Evolutionary conservation across 805 yeast genomes (phyloP).

Genomic region (Wickerhamiella bombiphila): DNA sequence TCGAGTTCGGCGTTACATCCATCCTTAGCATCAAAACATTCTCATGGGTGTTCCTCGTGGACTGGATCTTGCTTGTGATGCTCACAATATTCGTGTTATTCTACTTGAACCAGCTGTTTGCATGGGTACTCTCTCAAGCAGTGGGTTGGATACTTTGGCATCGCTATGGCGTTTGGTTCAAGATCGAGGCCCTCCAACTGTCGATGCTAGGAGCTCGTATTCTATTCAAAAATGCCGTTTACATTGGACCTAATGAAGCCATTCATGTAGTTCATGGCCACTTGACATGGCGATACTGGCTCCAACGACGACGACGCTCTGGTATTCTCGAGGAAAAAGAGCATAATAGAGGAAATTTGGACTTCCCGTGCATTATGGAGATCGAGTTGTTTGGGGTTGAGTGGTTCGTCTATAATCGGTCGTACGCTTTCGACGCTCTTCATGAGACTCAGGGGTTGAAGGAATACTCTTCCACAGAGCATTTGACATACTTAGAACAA

Average conservation of each 20-base stretch:
- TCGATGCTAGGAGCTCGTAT: constrained; percentile 74
- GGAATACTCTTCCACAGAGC: not conserved
- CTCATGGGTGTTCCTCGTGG: constrained; percentile 66
- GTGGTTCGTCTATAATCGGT: constrained; percentile 66
- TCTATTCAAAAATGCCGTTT: constrained; percentile 57
- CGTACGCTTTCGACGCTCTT: constrained; percentile 49
- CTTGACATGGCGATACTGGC: constrained; percentile 89
- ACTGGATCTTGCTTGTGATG: constrained; percentile 60
- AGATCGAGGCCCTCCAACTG: constrained; percentile 58
- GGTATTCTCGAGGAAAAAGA: not conserved
- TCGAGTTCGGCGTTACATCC: constrained; percentile 17
- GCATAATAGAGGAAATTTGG: not conserved
- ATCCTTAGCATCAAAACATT: constrained; percentile 22
- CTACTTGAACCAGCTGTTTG: constrained; percentile 61
- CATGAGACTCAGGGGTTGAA: no score
- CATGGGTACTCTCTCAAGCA: constrained; percentile 37
- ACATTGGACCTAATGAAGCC: constrained; percentile 62
- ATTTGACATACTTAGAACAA: constrained; percentile 8
- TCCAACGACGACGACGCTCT: constrained; percentile 27
- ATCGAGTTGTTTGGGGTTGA: constrained; percentile 66
- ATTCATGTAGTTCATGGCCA: constrained; percentile 55
- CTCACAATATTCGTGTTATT: constrained; percentile 52
- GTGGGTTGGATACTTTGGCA: constrained; percentile 52
- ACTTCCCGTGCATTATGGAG: constrained; percentile 18
- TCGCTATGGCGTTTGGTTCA: constrained; percentile 39